Base-by-base conservation (phyloP, 192 early-diverging fungal species). In the Rhizophagus clarus region DNA sequence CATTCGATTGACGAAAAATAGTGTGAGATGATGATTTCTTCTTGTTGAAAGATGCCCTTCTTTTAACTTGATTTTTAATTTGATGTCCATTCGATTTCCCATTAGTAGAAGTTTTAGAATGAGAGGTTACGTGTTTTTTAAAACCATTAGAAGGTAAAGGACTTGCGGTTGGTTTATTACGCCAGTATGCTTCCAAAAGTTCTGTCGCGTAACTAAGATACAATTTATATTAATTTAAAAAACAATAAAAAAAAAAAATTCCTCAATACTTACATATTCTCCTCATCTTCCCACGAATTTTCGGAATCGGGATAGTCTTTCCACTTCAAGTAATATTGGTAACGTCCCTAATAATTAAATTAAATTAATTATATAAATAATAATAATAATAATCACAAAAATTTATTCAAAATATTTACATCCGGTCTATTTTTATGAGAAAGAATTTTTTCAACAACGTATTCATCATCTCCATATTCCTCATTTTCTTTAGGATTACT, bases 281-380 rank as follows among this genome's bases (percentile, higher is more conserved):
- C 87, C 34, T 89, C 84, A 4, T 64, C 77, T 51, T 91, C 90
- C 90, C 90, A 91, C 4, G 90, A 87, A 82, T 88, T 88, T 32
- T 86, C 83, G 2, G 79, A 80, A 45, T 83, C 79, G 2, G 80
- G 79, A n/a, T 87, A 91, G 0, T 84, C 86, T 24, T 84, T 77
- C 90, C 90, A 91, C 63, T 89, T 89, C 47, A 91, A 86, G 64
- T 73, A 76, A 66, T 85, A 91, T 31, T 81, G 64, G 15, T 15
- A 32, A 5, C 31, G n/a, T 15, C 66, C 66, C 17, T 17, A 68
- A 68, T 68, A 68, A 14, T 29, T 3, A 34, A 15, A 28, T 5
- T 5, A 4, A 56, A 56, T 20, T 56, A 20, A 20, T 22, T 56
- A 17, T 56, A 45, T 20, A 22, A 56, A 17, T 51, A 4, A 22